phyloP scores from a whole-genome alignment of 1,284 basidiomycete species.

The Fereydounia khargensis region DNA sequence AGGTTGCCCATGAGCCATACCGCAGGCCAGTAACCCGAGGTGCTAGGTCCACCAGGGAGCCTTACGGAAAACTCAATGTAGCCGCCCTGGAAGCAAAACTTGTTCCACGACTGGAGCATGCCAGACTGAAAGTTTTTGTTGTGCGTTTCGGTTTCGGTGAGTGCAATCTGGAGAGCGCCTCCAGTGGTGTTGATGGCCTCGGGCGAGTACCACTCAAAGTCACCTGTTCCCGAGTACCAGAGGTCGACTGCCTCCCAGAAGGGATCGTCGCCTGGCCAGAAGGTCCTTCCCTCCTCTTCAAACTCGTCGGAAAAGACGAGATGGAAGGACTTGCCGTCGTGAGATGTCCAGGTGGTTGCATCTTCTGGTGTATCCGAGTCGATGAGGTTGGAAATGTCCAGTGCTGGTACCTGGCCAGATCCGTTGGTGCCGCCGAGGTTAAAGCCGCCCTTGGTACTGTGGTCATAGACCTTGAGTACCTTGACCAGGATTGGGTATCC shows the following conservation, averaged over 20 bases:
- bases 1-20: slow-evolving; percentile 55
- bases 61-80: slow-evolving; percentile 49
- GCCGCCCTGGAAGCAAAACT: slow-evolving; percentile 56
- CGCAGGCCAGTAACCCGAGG: slow-evolving; percentile 62
- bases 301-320: slow-evolving; percentile 74
- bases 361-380: slow-evolving; percentile 39
- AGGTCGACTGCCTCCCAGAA: slow-evolving; percentile 54
- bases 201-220: slow-evolving; percentile 58
- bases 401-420: slow-evolving; percentile 43
- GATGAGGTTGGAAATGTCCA: slow-evolving; percentile 26
- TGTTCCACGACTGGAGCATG: slow-evolving; percentile 57
- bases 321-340: slow-evolving; percentile 39
- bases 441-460: slow-evolving; percentile 32
- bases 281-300: slow-evolving; percentile 68
- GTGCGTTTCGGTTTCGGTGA: slow-evolving; percentile 39
- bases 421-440: slow-evolving; percentile 69
- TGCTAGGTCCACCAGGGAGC: slow-evolving; percentile 42
- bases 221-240: slow-evolving; percentile 54
- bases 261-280: slow-evolving; percentile 58
- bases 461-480: slow-evolving; percentile 27
- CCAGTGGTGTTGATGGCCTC: slow-evolving; percentile 49
- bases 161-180: slow-evolving; percentile 39
- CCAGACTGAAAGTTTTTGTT: slow-evolving; percentile 53
- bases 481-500: slow-evolving; percentile 53
- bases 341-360: slow-evolving; percentile 23